These are phyloP conservation scores for Wallemia mellicola DNA, from an alignment of 1,284 basidiomycete species.

Conservation along the genomic window DNA sequence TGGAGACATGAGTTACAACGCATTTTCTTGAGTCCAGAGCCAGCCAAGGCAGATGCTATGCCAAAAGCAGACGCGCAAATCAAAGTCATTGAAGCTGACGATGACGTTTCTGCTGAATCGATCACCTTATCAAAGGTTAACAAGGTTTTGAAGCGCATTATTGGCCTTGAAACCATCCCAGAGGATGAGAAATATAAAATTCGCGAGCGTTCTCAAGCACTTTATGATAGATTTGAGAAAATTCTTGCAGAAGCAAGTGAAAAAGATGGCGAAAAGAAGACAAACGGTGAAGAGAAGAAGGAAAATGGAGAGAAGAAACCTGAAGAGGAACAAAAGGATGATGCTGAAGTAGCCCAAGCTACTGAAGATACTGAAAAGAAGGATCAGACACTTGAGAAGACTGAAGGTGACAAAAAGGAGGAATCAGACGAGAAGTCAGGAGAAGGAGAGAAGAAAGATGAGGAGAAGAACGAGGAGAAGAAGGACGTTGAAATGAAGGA, in stretches of 20 bases:
- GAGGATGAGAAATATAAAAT: constrained; percentile 63
- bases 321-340: neutral
- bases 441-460: neutral
- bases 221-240: neutral
- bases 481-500: neutral
- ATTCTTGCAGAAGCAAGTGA: neutral
- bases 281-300: neutral
- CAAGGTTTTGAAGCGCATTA: constrained; percentile 91
- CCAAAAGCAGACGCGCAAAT: neutral
- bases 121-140: constrained; percentile 71
- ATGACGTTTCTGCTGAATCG: neutral
- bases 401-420: neutral
- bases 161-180: constrained; percentile 37
- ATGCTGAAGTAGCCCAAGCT: too few relatives aligned
- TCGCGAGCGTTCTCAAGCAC: constrained; percentile 27
- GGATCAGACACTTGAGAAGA: neutral
- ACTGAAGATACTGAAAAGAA: neutral
- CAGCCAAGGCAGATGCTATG: constrained; percentile 12
- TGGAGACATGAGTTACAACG: constrained; percentile 79
- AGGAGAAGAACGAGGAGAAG: neutral
- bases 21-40: constrained; percentile 38
- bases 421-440: neutral
- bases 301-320: neutral
- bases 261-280: neutral
- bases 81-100: neutral